These are phyloP conservation scores for Aspergillus sp. DNA, from an alignment of 2,329 filamentous ascomycete genomes.

Conservation along the genomic window DNA sequence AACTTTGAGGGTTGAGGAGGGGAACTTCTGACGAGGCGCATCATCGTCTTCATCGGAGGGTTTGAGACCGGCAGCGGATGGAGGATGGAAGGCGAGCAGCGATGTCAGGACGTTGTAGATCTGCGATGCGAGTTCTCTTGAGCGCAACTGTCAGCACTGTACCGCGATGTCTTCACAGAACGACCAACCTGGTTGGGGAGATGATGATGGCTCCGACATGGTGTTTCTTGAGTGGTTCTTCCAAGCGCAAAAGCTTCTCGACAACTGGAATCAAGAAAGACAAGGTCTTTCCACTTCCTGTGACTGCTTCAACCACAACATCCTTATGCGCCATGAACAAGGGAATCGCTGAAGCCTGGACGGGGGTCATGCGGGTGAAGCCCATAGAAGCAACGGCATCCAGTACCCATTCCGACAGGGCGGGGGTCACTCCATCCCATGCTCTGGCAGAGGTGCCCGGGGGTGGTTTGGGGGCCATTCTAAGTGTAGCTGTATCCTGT, in stretches of 20 bases:
- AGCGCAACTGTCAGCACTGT: background rate
- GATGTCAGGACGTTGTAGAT: constrained; percentile 79
- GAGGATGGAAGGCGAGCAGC: constrained; percentile 77
- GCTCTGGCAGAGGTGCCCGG: constrained; percentile 49
- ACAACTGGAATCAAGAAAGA: constrained; percentile 82
- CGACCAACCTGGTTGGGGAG: constrained; percentile 68
- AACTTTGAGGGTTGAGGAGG: constrained; percentile 58
- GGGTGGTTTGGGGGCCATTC: constrained; percentile 48
- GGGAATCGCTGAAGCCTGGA: constrained; percentile 89
- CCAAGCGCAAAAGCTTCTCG: constrained; percentile 75
- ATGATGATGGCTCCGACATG: constrained; percentile 90
- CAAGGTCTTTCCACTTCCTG: constrained; percentile 86
- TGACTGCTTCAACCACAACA: constrained; percentile 90
- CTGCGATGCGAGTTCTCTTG: constrained; percentile 82
- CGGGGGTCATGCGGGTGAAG: constrained; percentile 84
- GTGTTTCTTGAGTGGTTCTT: constrained; percentile 83
- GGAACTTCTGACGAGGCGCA: constrained; percentile 38
- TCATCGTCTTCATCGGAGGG: constrained; percentile 49
- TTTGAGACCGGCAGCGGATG: constrained; percentile 61
- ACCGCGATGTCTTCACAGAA: constrained; percentile 3
- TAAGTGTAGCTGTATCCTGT: background rate
- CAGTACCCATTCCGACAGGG: constrained; percentile 78
- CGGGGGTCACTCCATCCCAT: constrained; percentile 70
- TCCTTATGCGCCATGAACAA: constrained; percentile 89
- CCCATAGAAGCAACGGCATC: constrained; percentile 83